These are phyloP conservation scores for Fusarium sp. DNA, from an alignment of 2,329 filamentous ascomycete genomes.

Conservation along the genomic window DNA sequence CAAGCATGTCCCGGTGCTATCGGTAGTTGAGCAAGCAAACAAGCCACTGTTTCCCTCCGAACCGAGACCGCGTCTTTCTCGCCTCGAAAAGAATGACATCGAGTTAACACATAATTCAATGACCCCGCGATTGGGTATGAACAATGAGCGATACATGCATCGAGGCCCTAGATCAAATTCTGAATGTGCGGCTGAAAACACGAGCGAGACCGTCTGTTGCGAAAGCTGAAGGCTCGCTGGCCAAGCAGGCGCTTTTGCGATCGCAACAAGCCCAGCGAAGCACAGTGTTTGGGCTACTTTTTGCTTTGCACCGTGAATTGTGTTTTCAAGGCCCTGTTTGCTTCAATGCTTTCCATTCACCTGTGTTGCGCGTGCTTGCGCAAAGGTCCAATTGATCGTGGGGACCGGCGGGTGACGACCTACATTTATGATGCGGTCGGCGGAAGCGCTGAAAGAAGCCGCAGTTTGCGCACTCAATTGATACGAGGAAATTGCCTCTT, in stretches of 20 bases:
- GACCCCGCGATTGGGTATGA: not conserved
- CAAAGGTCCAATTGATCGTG: not conserved
- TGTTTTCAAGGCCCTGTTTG: not conserved
- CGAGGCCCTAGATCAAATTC: not conserved
- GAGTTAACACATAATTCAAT: not conserved
- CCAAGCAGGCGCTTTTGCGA: no score
- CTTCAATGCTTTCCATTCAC: not conserved
- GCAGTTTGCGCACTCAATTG: not conserved
- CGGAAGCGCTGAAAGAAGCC: not conserved
- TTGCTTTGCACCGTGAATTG: not conserved
- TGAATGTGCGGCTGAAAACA: not conserved
- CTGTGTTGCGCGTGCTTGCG: not conserved
- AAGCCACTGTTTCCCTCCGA: not conserved
- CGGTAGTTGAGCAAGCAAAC: constrained; percentile 7
- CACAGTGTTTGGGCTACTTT: not conserved
- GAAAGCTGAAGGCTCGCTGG: not conserved
- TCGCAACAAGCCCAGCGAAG: not conserved
- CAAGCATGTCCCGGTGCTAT: constrained; percentile 1
- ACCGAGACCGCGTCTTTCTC: not conserved
- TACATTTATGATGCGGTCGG: not conserved
- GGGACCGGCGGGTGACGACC: not conserved
- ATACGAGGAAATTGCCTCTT: fast-evolving
- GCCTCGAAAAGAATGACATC: not conserved
- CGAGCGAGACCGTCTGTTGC: fast-evolving
- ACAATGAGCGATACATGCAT: not conserved